Evolutionary conservation across 1,284 basidiomycete species (phyloP).

Genomic region (Somion occarium): DNA sequence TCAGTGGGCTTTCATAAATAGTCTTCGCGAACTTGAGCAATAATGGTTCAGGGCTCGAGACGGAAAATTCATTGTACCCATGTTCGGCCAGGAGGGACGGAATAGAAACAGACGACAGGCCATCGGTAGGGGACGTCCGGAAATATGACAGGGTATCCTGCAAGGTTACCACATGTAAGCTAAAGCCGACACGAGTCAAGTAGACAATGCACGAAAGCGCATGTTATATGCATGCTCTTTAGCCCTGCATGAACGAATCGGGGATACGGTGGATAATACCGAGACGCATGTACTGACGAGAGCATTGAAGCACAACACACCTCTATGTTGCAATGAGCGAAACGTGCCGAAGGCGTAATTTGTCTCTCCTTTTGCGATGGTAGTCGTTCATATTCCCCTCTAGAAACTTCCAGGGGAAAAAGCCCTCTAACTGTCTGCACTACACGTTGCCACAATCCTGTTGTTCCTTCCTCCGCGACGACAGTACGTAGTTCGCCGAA

Average conservation of each 20-base stretch:
- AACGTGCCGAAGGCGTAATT: conserved; percentile 33
- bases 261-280: background rate
- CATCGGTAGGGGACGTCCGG: conserved; percentile 54
- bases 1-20: conserved; percentile 92
- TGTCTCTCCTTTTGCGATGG: conserved; percentile 29
- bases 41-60: conserved; percentile 77
- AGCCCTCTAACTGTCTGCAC: conserved; percentile 31
- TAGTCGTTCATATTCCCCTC: conserved; percentile 23
- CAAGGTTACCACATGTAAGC: background rate
- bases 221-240: background rate
- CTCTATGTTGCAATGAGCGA: conserved; percentile 34
- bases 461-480: conserved; percentile 24
- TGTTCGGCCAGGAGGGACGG: conserved; percentile 62
- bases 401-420: conserved; percentile 9
- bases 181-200: background rate
- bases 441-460: conserved; percentile 35
- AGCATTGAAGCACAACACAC: conserved; percentile 32
- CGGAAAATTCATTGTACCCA: conserved; percentile 93
- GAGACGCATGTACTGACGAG: background rate
- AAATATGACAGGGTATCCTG: conserved; percentile 69
- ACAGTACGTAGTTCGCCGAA: conserved; percentile 23
- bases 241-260: background rate
- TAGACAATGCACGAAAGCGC: background rate
- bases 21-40: conserved; percentile 88
- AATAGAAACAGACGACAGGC: conserved; percentile 64